These are phyloP conservation scores for Pyrus bretschneideri DNA, from an alignment of 306 rosid genomes.

Conservation along the genomic window DNA sequence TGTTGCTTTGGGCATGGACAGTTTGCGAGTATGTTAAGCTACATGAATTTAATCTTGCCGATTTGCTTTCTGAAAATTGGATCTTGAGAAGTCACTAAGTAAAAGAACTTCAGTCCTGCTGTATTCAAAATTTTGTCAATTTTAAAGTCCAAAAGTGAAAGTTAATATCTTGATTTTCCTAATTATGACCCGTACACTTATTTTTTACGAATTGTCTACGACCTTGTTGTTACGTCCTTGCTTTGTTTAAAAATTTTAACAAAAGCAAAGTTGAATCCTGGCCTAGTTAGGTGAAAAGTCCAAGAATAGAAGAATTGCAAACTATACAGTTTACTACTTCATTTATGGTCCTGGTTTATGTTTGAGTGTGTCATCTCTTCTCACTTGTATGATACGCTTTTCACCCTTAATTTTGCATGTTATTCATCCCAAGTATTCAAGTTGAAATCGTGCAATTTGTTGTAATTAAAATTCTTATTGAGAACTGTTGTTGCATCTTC, in stretches of 20 bases:
- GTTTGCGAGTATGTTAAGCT: background rate
- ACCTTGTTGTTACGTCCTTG: background rate
- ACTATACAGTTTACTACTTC: background rate
- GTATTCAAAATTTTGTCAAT: background rate
- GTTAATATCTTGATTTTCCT: background rate
- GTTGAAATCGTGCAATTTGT: background rate
- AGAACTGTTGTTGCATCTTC: slow-evolving; percentile 19
- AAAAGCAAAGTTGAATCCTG: background rate
- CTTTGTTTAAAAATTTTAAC: background rate
- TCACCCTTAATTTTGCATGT: background rate
- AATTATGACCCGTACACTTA: background rate
- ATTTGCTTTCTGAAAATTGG: background rate
- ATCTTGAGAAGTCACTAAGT: background rate
- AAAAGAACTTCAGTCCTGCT: background rate
- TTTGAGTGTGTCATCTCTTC: background rate
- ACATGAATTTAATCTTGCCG: background rate
- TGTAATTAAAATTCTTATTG: background rate
- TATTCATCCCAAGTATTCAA: background rate
- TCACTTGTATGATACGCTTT: background rate
- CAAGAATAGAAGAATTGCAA: background rate
- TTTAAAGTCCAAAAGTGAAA: background rate
- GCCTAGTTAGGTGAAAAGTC: background rate
- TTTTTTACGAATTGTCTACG: background rate
- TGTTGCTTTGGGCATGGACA: background rate
- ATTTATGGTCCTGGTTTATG: background rate